Base-by-base conservation (phyloP, 352 stramenopile species). In the Aphanomyces astaci region DNA sequence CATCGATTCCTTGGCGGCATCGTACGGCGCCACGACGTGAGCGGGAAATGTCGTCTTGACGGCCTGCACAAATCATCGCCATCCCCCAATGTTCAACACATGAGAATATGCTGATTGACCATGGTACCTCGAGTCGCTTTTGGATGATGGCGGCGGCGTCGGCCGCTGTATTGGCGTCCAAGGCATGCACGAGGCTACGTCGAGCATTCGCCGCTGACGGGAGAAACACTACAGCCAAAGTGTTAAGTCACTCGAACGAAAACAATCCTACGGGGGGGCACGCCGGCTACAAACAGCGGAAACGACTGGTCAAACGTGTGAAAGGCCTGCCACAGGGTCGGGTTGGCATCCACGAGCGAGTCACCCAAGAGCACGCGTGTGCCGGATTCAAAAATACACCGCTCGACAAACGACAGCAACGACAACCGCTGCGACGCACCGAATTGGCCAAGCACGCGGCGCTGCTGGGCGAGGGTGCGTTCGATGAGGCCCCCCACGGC, bases 281-380 rank as follows among this genome's bases (percentile, higher is more conserved):
- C 46, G 15, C 62, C 62, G 5, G 40, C 24, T 7, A 51, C 62
- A 10, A 68, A 31, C 9, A 68, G 9, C 17, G 62, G 62, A 59
- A 68, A 68, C 17, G 28, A 36, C n/a, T 57, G 24, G 31, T 68
- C 62, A 60, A 68, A 68, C 36, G 62, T 43, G 11, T 30, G 17
- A 31, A 51, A 68, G 22, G 39, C 31, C 19, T 55, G 4, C 19
- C 56, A 19, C 10, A 68, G 24, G 2, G 22, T 51, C 1, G 46
- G 27, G 28, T 52, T 32, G 13, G 17, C 10, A 24, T 68, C 62
- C 17, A 49, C 53, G 43, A 60, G 22, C 4, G 51, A 22, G n/a
- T 59, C 62, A 1, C 62, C 62, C 9, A 68, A 45, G 51, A 68
- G 62, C 24, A 51, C 43, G 5, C 62, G 46, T 9, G 40, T 45